phyloP scores from a whole-genome alignment of 306 rosid species.

The Casuarina cunninghamiana region DNA sequence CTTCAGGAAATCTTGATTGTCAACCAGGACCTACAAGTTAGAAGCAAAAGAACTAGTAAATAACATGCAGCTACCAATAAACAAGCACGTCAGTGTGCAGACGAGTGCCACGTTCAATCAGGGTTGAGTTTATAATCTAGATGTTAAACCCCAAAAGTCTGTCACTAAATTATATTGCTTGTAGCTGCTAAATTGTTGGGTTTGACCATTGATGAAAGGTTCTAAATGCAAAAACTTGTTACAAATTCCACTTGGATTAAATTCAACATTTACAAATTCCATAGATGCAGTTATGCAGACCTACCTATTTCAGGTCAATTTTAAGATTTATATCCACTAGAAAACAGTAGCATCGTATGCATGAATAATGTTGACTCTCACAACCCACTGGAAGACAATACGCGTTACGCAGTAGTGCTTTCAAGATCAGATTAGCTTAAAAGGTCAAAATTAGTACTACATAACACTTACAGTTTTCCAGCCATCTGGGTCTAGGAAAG shows the following conservation, averaged over 20 bases:
- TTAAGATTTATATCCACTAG: background rate
- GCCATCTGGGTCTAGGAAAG: slow-evolving; percentile 96
- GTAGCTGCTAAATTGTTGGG: too few relatives aligned
- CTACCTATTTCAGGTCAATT: background rate
- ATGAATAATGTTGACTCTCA: background rate
- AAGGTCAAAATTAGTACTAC: background rate
- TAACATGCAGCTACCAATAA: slow-evolving; percentile 1
- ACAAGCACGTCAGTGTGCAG: background rate
- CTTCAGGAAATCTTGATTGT: slow-evolving; percentile 79
- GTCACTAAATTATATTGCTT: too few relatives aligned
- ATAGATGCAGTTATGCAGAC: background rate
- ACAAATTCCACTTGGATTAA: background rate
- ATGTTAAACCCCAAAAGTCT: too few relatives aligned
- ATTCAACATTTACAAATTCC: background rate
- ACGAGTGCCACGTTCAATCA: background rate
- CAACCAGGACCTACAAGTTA: slow-evolving; percentile 73
- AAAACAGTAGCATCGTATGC: background rate
- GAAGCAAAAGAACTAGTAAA: slow-evolving; percentile 13
- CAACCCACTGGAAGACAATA: background rate
- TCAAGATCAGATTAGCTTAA: background rate
- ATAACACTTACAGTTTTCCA: slow-evolving; percentile 90
- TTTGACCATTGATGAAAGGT: background rate
- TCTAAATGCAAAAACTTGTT: background rate
- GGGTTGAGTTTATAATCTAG: too few relatives aligned
- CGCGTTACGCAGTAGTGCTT: background rate